Percentiles rank a stretch among this genome's conserved stretches.
Conservation (phyloP, 768 basidiomycete genomes). For the Hysterangium stoloniferum region DNA sequence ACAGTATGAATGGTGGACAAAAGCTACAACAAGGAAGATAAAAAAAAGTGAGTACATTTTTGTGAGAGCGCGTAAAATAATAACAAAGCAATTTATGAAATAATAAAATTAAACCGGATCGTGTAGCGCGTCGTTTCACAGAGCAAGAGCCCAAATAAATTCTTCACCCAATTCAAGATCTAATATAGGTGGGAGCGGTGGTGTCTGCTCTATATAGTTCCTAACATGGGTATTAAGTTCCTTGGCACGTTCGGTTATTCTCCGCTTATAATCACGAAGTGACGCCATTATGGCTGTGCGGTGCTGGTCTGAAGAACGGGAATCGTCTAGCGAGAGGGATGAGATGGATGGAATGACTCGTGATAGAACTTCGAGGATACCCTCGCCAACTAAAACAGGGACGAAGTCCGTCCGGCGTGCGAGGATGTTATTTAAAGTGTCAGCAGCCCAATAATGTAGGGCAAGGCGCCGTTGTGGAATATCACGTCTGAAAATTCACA, state of each 20-base stretch:
- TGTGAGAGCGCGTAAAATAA: too few species aligned
- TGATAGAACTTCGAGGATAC: neutral
- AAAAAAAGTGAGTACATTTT: too few species aligned
- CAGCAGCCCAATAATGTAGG: slow-evolving; percentile 4
- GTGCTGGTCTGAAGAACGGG: neutral
- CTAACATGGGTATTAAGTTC: neutral
- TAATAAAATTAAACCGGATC: too few species aligned
- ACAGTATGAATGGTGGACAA: too few species aligned
- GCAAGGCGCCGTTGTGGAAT: slow-evolving; percentile 3
- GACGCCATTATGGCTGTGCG: neutral
- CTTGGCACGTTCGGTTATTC: neutral
- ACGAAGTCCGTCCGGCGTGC: slow-evolving; percentile 1
- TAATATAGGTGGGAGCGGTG: too few species aligned
- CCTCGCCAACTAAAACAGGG: neutral
- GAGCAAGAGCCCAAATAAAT: too few species aligned
- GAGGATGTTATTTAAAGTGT: slow-evolving; percentile 1
- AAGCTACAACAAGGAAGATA: too few species aligned
- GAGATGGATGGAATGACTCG: neutral
- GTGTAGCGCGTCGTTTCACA: too few species aligned
- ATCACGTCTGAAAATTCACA: slow-evolving; percentile 2
- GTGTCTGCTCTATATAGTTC: too few species aligned
- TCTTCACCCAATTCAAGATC: too few species aligned
- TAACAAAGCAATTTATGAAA: too few species aligned
- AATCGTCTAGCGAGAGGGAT: too few species aligned
- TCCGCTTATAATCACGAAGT: neutral